Percentiles rank a stretch among this genome's conserved stretches.
Conservation (phyloP, 805 yeast genomes). For the Lipomyces orientalis region DNA sequence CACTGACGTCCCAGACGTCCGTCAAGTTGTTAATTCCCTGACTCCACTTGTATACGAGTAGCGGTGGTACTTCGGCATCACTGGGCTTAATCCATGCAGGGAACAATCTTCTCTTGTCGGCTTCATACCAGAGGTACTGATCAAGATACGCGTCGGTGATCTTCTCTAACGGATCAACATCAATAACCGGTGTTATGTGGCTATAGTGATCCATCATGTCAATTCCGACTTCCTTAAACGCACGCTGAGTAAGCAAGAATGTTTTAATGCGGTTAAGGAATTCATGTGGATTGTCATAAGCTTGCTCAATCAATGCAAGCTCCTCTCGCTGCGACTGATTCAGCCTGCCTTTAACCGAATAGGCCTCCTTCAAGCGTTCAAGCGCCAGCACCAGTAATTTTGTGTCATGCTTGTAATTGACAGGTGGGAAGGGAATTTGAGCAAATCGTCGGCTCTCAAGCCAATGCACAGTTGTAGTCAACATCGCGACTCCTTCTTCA, state of each 20-base stretch:
- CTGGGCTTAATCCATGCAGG: slow-evolving; percentile 97
- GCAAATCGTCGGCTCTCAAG: slow-evolving; percentile 79
- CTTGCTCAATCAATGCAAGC: slow-evolving; percentile 89
- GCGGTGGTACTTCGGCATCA: slow-evolving; percentile 91
- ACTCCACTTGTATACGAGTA: slow-evolving; percentile 90
- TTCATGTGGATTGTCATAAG: slow-evolving; percentile 96
- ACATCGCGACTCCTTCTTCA: slow-evolving; percentile 85
- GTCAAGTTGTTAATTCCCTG: slow-evolving; percentile 83
- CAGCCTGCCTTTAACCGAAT: slow-evolving; percentile 73
- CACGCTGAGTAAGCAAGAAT: slow-evolving; percentile 82
- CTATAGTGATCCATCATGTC: slow-evolving; percentile 93
- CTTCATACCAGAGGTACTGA: slow-evolving; percentile 96
- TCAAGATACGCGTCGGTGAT: slow-evolving; percentile 95
- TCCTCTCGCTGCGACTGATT: slow-evolving; percentile 92
- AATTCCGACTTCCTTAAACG: slow-evolving; percentile 84
- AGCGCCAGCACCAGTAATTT: slow-evolving; percentile 86
- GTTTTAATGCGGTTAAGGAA: slow-evolving; percentile 83
- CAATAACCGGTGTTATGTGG: slow-evolving; percentile 81
- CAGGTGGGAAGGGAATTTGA: slow-evolving; percentile 93
- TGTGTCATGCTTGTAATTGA: slow-evolving; percentile 90
- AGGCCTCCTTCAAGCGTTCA: slow-evolving; percentile 83
- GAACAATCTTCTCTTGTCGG: slow-evolving; percentile 81
- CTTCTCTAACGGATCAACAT: slow-evolving; percentile 89
- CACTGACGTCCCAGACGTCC: slow-evolving; percentile 75
- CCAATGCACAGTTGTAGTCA: slow-evolving; percentile 90